Percentiles rank a stretch among this genome's conserved stretches.
Conservation (phyloP, 495 filamentous ascomycete species). For the Sordaria brevicollis region DNA sequence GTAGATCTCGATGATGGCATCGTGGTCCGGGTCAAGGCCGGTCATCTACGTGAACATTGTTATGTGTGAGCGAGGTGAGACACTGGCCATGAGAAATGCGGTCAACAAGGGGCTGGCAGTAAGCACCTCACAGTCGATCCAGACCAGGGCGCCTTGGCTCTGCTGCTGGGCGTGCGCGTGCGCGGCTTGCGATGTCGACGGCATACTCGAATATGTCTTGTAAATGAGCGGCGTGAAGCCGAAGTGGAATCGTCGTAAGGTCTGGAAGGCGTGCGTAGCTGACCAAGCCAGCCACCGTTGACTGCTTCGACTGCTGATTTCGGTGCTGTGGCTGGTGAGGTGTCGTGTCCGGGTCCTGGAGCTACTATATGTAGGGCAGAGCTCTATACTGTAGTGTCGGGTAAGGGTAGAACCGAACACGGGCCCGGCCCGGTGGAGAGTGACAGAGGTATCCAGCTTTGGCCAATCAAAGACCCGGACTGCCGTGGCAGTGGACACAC, state of each 20-base stretch:
- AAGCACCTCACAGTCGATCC: conserved; percentile 81
- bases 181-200: not conserved
- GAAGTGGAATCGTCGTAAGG: not conserved
- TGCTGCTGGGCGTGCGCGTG: not conserved
- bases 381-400: not conserved
- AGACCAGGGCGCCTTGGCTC: conserved; percentile 50
- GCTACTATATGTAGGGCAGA: not conserved
- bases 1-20: conserved; percentile 84
- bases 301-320: not conserved
- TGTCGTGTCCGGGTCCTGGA: not conserved
- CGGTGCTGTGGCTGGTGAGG: not conserved
- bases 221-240: not conserved
- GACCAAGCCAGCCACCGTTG: not conserved
- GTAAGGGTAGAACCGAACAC: not conserved
- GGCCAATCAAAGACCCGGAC: not conserved
- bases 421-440: not conserved
- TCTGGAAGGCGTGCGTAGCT: not conserved
- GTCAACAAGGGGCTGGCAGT: not conserved
- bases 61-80: not conserved
- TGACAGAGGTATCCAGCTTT: not conserved
- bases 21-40: conserved; percentile 65
- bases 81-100: not conserved
- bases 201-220: not conserved
- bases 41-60: conserved; percentile 61
- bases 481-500: not conserved